Conservation (phyloP, 1,139 yeast genomes). For the Saccharomycopsis crataegensis region DNA sequence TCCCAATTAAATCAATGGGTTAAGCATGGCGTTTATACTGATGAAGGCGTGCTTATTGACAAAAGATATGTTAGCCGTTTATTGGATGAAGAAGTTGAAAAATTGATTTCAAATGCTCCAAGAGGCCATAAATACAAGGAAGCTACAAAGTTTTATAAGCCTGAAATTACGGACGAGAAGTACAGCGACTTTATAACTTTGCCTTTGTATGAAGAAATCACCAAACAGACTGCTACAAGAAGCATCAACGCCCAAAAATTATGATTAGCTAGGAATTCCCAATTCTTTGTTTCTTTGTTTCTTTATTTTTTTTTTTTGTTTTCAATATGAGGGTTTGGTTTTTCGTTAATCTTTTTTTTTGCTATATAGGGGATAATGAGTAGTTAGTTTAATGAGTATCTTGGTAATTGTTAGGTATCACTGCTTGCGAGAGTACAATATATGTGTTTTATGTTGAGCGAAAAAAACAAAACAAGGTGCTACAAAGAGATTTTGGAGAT, state of each 20-base stretch:
- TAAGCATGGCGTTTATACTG: slow-evolving; percentile 59
- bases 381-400: no score
- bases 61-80: slow-evolving; percentile 48
- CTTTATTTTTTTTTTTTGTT: neutral
- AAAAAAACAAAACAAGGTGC: no score
- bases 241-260: slow-evolving; percentile 15
- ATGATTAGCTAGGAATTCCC: neutral
- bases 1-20: slow-evolving; percentile 82
- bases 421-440: no score
- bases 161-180: slow-evolving; percentile 59
- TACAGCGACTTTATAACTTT: slow-evolving; percentile 64
- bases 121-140: slow-evolving; percentile 37
- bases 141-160: slow-evolving; percentile 55
- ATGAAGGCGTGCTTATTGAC: slow-evolving; percentile 48
- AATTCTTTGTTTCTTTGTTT: neutral
- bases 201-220: slow-evolving; percentile 48
- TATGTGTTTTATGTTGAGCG: no score
- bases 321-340: neutral
- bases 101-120: slow-evolving; percentile 49
- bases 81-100: slow-evolving; percentile 54
- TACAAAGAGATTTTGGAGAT: no score
- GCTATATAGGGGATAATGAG: neutral
- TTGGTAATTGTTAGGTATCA: no score
- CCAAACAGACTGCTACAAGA: slow-evolving; percentile 25
- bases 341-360: neutral